Percentiles rank a stretch among this genome's conserved stretches.
These are phyloP conservation scores for Quercus phellos DNA, from an alignment of 331 rosid species.

Conservation along the genomic window DNA sequence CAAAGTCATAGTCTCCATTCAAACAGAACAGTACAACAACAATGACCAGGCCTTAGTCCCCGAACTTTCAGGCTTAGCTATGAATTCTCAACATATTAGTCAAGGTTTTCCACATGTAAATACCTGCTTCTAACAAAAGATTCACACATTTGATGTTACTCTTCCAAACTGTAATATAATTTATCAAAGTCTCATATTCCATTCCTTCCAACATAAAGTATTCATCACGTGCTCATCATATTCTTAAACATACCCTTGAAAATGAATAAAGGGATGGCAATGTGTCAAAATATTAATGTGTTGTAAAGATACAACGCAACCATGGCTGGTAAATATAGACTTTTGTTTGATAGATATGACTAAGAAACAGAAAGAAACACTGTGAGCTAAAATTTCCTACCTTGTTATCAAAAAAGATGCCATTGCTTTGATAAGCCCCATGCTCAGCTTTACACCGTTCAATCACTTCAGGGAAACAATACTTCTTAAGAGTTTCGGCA, in stretches of 20 bases:
- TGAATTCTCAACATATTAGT: too few relatives aligned
- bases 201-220: background rate
- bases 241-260: background rate
- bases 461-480: constrained; percentile 71
- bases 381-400: constrained; percentile 26
- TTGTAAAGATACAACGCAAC: too few relatives aligned
- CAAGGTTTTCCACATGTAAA: too few relatives aligned
- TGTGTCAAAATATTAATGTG: too few relatives aligned
- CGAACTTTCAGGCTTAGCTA: too few relatives aligned
- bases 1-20: background rate
- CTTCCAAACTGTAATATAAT: background rate
- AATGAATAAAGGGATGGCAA: background rate
- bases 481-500: constrained; percentile 67
- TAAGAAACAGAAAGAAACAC: background rate
- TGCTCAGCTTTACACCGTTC: constrained; percentile 95
- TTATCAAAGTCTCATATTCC: background rate
- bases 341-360: background rate
- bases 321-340: background rate
- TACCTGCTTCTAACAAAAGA: background rate
- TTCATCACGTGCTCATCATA: background rate
- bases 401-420: constrained; percentile 85
- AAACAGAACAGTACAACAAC: background rate
- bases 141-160: background rate
- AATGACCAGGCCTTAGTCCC: too few relatives aligned
- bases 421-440: constrained; percentile 58